A percentile compares a stretch with the other conserved stretches of the same genome.
These are phyloP conservation scores for Cornus controversa DNA, from an alignment of 148 eudicot genomes.

Conservation along the genomic window DNA sequence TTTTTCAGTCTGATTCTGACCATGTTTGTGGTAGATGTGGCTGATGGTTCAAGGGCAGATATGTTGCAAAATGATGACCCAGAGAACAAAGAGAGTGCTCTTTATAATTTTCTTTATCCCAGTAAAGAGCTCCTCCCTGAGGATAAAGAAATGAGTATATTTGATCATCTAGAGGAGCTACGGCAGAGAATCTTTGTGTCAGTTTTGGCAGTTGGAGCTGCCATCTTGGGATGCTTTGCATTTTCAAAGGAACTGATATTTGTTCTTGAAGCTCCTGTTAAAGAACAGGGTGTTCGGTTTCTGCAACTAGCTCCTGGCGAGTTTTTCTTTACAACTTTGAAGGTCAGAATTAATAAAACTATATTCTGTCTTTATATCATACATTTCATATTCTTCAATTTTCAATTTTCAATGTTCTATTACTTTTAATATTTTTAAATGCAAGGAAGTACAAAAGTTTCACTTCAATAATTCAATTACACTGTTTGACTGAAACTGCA, in stretches of 20 bases:
- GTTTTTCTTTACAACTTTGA: constrained; percentile 94
- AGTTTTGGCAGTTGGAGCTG: constrained; percentile 89
- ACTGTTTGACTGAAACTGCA: constrained; percentile 2
- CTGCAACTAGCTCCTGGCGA: constrained; percentile 97
- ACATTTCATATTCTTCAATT: background rate
- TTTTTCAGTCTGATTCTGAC: background rate
- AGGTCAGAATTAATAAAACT: constrained; percentile 46
- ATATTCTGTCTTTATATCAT: background rate
- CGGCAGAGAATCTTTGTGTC: constrained; percentile 81
- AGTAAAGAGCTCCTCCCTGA: constrained; percentile 91
- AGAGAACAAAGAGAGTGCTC: constrained; percentile 38
- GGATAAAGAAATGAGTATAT: constrained; percentile 93
- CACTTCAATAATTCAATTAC: background rate
- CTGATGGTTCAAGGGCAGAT: constrained; percentile 36
- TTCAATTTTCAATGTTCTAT: background rate
- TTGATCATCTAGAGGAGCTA: constrained; percentile 92
- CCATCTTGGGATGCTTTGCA: constrained; percentile 87
- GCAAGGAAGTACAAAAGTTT: background rate
- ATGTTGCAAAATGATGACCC: constrained; percentile 32
- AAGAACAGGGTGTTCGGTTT: constrained; percentile 87
- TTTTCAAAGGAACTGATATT: constrained; percentile 82
- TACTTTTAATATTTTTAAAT: background rate
- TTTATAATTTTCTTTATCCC: constrained; percentile 92
- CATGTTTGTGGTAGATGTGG: constrained; percentile 25
- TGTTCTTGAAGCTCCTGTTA: constrained; percentile 91